Percentiles rank a stretch among this genome's conserved stretches.
phyloP scores from a whole-genome alignment of 371 early-diverging fungal genomes.

The Zancudomyces culisetae region DNA sequence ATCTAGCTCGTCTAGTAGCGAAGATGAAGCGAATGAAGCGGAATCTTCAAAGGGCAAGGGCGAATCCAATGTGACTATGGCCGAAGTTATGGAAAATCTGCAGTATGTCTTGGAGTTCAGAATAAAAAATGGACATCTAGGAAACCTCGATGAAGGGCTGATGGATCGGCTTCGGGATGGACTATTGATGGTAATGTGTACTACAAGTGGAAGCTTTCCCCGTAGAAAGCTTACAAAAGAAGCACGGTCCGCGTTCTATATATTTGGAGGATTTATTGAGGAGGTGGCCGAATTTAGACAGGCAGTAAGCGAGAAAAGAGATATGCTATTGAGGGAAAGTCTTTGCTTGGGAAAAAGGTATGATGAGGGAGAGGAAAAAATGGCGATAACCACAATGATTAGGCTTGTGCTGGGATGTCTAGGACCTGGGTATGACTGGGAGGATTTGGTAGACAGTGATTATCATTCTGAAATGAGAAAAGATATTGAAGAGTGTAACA shows the following conservation, averaged over 20 bases:
- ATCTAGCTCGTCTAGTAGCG: not conserved
- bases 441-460: conserved; percentile 57
- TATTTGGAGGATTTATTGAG: conserved; percentile 87
- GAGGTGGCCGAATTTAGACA: conserved; percentile 60
- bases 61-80: conserved; percentile 15
- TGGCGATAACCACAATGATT: conserved; percentile 51
- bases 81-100: conserved; percentile 71
- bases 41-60: not conserved
- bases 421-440: conserved; percentile 70
- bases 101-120: conserved; percentile 88
- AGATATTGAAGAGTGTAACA: conserved; percentile 41
- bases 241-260: conserved; percentile 65
- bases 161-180: conserved; percentile 76
- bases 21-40: not conserved
- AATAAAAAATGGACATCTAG: conserved; percentile 64
- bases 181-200: conserved; percentile 53
- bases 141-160: conserved; percentile 51
- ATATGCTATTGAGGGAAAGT: conserved; percentile 51
- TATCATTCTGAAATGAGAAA: conserved; percentile 34
- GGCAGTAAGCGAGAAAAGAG: conserved; percentile 51
- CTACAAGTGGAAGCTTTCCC: conserved; percentile 40
- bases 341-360: conserved; percentile 69
- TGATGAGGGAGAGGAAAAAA: conserved; percentile 45
- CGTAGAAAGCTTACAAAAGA: conserved; percentile 44
- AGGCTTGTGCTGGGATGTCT: conserved; percentile 36